Conservation (phyloP, 2,329 filamentous ascomycete species). For the Nigrospora oryzae region DNA sequence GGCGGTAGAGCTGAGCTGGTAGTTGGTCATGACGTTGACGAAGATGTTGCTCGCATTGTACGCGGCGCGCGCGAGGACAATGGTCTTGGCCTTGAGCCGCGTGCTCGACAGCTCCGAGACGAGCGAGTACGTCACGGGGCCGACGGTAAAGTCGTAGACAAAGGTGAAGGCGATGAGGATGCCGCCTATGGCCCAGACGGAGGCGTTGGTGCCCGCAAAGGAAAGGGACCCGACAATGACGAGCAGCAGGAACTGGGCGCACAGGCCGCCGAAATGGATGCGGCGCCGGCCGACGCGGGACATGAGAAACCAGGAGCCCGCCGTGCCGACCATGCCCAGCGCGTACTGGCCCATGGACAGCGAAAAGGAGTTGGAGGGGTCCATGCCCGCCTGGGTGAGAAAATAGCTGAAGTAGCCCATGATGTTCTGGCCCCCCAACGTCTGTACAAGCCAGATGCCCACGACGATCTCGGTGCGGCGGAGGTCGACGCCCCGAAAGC, state of each 20-base stretch:
- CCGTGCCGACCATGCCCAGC: conserved; percentile 41
- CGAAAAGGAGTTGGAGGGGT: conserved; percentile 31
- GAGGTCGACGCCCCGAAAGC: conserved; percentile 42
- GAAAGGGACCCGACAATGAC: conserved; percentile 30
- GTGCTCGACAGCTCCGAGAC: conserved; percentile 45
- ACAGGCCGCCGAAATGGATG: conserved; percentile 38
- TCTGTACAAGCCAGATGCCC: conserved; percentile 39
- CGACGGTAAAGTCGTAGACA: conserved; percentile 45
- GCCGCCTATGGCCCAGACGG: conserved; percentile 33
- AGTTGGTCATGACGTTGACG: conserved; percentile 39
- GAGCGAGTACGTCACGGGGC: conserved; percentile 43
- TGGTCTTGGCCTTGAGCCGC: conserved; percentile 44
- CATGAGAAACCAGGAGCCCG: conserved; percentile 42
- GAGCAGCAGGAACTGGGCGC: conserved; percentile 28
- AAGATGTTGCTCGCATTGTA: conserved; percentile 43
- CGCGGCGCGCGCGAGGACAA: conserved; percentile 38
- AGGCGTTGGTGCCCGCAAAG: conserved; percentile 22
- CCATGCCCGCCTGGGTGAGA: conserved; percentile 35
- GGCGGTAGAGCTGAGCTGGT: conserved; percentile 35
- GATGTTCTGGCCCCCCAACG: conserved; percentile 36
- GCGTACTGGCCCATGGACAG: conserved; percentile 39
- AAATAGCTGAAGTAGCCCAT: conserved; percentile 42
- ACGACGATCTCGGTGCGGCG: conserved; percentile 45
- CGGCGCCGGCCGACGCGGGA: conserved; percentile 37
- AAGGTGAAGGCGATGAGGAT: conserved; percentile 44